Evolutionary conservation across 208 protist genomes (phyloP).

Genomic region (Tetramitus jugosus): DNA sequence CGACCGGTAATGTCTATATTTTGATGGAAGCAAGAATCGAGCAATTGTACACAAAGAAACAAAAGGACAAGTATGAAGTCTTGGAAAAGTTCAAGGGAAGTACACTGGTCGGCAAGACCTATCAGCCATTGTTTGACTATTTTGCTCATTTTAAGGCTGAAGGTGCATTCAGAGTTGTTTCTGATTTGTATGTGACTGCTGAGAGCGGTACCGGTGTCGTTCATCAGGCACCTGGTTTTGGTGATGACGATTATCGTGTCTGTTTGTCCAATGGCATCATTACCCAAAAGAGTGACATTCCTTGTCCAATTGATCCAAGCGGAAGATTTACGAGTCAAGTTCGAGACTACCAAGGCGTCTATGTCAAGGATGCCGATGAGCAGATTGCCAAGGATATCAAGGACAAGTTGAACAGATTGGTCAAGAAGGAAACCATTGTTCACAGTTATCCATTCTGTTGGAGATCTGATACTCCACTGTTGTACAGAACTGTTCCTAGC

Average conservation of each 20-base stretch:
- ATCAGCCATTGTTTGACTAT: slow-evolving; percentile 93
- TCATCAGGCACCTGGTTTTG: slow-evolving; percentile 97
- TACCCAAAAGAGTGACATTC: slow-evolving; percentile 48
- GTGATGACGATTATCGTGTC: slow-evolving; percentile 98
- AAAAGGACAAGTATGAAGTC: background rate
- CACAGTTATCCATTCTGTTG: slow-evolving; percentile 99
- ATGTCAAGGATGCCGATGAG: slow-evolving; percentile 94
- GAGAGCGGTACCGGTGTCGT: slow-evolving; percentile 98
- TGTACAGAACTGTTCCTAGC: slow-evolving; percentile 94
- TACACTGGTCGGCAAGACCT: slow-evolving; percentile 75
- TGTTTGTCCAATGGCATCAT: slow-evolving; percentile 90
- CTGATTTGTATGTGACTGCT: slow-evolving; percentile 91
- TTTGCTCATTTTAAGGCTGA: slow-evolving; percentile 57
- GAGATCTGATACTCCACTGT: slow-evolving; percentile 89
- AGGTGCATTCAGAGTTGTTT: slow-evolving; percentile 81
- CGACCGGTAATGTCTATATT: slow-evolving; percentile 36
- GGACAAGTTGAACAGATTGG: slow-evolving; percentile 65
- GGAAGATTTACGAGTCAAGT: slow-evolving; percentile 91
- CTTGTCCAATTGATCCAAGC: slow-evolving; percentile 97
- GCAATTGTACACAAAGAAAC: background rate
- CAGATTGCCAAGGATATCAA: slow-evolving; percentile 89
- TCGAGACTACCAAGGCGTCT: slow-evolving; percentile 80
- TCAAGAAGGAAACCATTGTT: slow-evolving; percentile 70
- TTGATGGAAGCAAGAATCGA: background rate
- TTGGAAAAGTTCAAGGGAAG: slow-evolving; percentile 69